Percentiles rank a stretch among this genome's conserved stretches.
These are phyloP conservation scores for Cercospora janseana DNA, from an alignment of 2,329 filamentous ascomycete species.

Conservation along the genomic window DNA sequence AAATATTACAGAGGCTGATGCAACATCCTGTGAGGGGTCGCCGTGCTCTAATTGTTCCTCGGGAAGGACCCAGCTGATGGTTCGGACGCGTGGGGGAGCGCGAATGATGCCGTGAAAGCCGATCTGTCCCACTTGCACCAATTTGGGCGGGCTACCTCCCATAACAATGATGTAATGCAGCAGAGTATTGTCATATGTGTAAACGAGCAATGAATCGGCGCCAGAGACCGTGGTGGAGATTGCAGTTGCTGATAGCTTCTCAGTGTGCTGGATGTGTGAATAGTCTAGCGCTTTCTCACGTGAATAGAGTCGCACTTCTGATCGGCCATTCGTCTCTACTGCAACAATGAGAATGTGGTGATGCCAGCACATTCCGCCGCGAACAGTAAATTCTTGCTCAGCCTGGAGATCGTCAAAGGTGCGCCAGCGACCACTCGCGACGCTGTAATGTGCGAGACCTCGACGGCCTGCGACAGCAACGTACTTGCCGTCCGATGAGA, in stretches of 20 bases:
- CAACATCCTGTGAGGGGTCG: constrained; percentile 92
- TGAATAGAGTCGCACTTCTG: constrained; percentile 83
- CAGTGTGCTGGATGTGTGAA: constrained; percentile 69
- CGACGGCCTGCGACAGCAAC: constrained; percentile 91
- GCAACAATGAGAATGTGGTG: constrained; percentile 92
- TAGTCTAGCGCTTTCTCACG: constrained; percentile 76
- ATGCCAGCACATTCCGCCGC: constrained; percentile 98
- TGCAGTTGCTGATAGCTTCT: constrained; percentile 79
- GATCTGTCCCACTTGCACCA: constrained; percentile 96
- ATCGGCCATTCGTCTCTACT: constrained; percentile 78
- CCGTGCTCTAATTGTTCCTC: constrained; percentile 86
- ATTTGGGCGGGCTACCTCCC: constrained; percentile 62
- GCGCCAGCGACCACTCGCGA: constrained; percentile 93
- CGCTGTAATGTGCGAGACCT: constrained; percentile 91
- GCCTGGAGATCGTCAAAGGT: constrained; percentile 77
- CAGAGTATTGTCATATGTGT: constrained; percentile 93
- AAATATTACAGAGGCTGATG: constrained; percentile 88
- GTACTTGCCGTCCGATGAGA: constrained; percentile 90
- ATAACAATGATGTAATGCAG: constrained; percentile 90
- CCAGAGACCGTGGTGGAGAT: constrained; percentile 86
- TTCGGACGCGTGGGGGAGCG: constrained; percentile 85
- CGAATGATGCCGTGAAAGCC: constrained; percentile 95
- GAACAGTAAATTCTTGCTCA: constrained; percentile 87
- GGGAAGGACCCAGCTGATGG: constrained; percentile 92
- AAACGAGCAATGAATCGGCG: constrained; percentile 90